Evolutionary conservation across 2,329 filamentous ascomycete genomes (phyloP), one percentile per base, ranked within the genome.

Genomic region (Pyrenophora seminiperda): DNA sequence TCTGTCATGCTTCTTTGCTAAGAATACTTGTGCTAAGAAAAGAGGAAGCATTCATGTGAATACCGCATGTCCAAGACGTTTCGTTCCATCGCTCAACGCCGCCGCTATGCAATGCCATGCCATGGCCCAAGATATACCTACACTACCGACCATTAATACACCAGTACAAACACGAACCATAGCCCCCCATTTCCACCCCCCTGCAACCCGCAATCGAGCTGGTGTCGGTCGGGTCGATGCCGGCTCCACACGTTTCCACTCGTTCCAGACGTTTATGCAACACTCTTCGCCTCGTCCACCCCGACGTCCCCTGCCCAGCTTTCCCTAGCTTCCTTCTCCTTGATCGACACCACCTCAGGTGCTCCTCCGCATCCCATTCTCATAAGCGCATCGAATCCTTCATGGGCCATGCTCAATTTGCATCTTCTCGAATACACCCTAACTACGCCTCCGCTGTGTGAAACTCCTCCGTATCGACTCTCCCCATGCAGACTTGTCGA

Each of bases 401-500:
- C 32, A 27, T 29, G 18, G 33, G 5, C 18, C 17, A 22, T 39
- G 27, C 31, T 17, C 30, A 22, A 31, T 18, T 41, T 24, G 40
- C 15, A 43, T 41, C 30, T 24, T 32, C 36, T 19, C 41, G 20
- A 19, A 30, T 11, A 19, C 10, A 24, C n/a, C 18, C 47, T 47
- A 62, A 22, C 62, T 59, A 18, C 66, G 61, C 41, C 83, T 77
- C 63, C 79, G 79, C 65, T 79, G 82, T 44, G 91, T 96, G 62
- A 94, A 91, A 75, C 91, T 96, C 55, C 91, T 83, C 57, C 91
- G 82, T 58, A 97, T 91, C 77, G 90, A 96, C 75, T 96, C 90
- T 42, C 93, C 90, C 93, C 93, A 97, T 13, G 89, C 87, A 14
- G 90, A 94, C 66, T 93, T 89, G 65, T 94, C 90, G 46, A 97